phyloP scores from a whole-genome alignment of 176 grass and related monocot genomes.

The Carex pumila region DNA sequence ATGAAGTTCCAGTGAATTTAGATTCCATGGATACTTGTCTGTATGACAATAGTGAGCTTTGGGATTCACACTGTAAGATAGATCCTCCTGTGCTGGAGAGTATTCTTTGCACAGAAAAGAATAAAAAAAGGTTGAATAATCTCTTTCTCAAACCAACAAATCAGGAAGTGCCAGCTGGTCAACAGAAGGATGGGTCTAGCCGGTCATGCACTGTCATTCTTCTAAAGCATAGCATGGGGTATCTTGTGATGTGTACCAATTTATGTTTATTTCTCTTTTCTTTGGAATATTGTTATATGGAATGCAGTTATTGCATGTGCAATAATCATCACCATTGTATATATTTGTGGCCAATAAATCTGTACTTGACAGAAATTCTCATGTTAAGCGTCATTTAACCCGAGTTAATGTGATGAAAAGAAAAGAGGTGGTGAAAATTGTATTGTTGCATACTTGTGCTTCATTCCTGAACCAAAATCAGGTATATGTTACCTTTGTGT shows the following conservation, averaged over 20 bases:
- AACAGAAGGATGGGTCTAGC: slow-evolving; percentile 42
- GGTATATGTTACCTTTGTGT: slow-evolving; percentile 1
- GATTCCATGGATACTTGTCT: slow-evolving; percentile 38
- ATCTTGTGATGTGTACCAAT: slow-evolving; percentile 8
- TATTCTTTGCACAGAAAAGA: slow-evolving; percentile 58
- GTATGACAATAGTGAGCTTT: slow-evolving; percentile 48
- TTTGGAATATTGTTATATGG: slow-evolving; percentile 1
- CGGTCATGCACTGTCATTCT: slow-evolving; percentile 56
- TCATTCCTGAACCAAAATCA: slow-evolving; percentile 3
- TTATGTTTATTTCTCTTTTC: neutral
- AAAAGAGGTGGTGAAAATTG: neutral
- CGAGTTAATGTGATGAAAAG: neutral
- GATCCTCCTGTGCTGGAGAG: slow-evolving; percentile 51
- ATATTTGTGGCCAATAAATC: neutral
- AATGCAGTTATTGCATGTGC: neutral
- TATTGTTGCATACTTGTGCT: neutral
- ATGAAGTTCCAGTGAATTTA: slow-evolving; percentile 19
- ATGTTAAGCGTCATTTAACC: neutral
- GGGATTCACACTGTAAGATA: slow-evolving; percentile 50
- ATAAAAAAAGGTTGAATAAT: slow-evolving; percentile 39
- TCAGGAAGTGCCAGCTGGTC: slow-evolving; percentile 21
- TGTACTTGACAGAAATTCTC: neutral
- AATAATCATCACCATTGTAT: neutral
- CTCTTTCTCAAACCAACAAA: slow-evolving; percentile 53
- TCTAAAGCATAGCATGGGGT: slow-evolving; percentile 55